These are phyloP conservation scores for Suillus alpinus DNA, from an alignment of 768 basidiomycete species.

Conservation along the genomic window DNA sequence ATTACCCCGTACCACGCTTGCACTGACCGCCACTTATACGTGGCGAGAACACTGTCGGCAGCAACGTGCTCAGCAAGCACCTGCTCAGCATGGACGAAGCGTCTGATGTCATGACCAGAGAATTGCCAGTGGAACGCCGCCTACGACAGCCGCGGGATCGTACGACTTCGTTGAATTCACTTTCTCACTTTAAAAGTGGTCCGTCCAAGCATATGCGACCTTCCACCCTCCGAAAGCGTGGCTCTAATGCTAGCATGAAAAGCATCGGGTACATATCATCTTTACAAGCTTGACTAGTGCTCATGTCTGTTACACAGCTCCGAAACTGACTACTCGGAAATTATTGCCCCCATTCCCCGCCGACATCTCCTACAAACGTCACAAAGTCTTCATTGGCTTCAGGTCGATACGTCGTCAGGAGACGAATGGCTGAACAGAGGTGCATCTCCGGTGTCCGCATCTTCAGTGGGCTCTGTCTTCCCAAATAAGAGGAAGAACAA, in stretches of 20 bases:
- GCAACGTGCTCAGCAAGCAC: neutral
- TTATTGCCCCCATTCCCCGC: conserved; percentile 65
- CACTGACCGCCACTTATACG: neutral
- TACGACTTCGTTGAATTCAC: conserved; percentile 15
- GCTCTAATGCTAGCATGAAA: conserved; percentile 13
- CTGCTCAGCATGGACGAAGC: conserved; percentile 3
- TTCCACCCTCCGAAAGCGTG: conserved; percentile 17
- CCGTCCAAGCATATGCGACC: conserved; percentile 2
- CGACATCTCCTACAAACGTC: conserved; percentile 60
- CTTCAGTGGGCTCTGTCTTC: conserved; percentile 26
- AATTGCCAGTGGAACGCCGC: neutral
- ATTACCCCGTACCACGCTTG: neutral
- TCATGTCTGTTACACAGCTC: conserved; percentile 9
- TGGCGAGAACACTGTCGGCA: neutral
- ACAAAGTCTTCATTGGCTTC: conserved; percentile 62
- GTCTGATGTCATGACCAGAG: neutral
- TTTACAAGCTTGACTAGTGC: neutral
- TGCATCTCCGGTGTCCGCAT: conserved; percentile 26
- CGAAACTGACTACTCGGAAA: conserved; percentile 38
- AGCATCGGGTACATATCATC: conserved; percentile 15
- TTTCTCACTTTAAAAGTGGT: conserved; percentile 6
- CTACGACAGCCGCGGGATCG: conserved; percentile 9
- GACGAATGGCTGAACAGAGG: conserved; percentile 39
- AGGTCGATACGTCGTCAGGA: conserved; percentile 40
- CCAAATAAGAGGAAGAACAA: conserved; percentile 14